Evolutionary conservation across 208 protist species (phyloP).

Genomic region (Acanthamoeba healyi): DNA sequence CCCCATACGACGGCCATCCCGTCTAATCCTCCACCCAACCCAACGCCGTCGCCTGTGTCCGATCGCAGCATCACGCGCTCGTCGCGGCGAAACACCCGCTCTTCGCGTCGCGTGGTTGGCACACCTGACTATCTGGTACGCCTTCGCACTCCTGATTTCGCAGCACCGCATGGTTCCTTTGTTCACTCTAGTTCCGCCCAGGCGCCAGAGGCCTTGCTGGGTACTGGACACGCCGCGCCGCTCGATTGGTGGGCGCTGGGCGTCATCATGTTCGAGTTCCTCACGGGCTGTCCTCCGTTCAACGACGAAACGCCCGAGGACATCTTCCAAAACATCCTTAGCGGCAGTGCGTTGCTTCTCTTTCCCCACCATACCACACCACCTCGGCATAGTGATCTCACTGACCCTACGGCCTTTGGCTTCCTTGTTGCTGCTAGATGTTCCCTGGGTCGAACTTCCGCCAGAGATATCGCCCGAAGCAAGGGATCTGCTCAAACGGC

Average conservation of each 20-base stretch:
- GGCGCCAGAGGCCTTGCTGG: constrained; percentile 85
- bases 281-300: constrained; percentile 91
- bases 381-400: too few species aligned
- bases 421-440: constrained; percentile 49
- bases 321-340: constrained; percentile 91
- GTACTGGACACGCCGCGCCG: constrained; percentile 77
- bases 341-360: constrained; percentile 33
- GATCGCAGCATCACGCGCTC: constrained; percentile 39
- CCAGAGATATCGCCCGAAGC: constrained; percentile 84
- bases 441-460: constrained; percentile 81
- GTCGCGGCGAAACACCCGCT: constrained; percentile 19
- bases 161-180: too few species aligned
- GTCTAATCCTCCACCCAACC: background rate
- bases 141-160: background rate
- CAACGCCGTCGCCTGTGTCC: background rate
- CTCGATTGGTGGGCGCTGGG: constrained; percentile 92
- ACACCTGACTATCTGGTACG: constrained; percentile 67
- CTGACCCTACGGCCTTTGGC: background rate
- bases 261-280: constrained; percentile 90
- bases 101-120: constrained; percentile 50
- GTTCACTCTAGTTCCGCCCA: background rate
- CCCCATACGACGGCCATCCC: background rate
- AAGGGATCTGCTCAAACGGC: constrained; percentile 80
- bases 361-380: too few species aligned
- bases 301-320: constrained; percentile 90